Conservation (phyloP, 2,329 filamentous ascomycete genomes). For the Xylaria digitata region DNA sequence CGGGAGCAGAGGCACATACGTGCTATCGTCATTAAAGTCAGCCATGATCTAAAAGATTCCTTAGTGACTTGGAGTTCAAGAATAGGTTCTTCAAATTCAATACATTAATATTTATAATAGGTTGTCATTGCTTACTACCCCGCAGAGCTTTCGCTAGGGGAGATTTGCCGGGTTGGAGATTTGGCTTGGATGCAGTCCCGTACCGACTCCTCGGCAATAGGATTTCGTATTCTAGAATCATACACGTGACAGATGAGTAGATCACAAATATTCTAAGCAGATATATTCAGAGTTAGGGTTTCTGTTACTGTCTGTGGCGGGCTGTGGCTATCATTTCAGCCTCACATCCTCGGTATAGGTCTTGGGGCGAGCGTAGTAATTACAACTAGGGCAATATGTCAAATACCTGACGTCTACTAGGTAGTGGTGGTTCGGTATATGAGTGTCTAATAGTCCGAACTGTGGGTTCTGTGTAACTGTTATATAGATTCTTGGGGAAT, state of each 20-base stretch:
- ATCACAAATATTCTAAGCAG: background rate
- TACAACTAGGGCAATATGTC: too few relatives aligned
- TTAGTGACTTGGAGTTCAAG: background rate
- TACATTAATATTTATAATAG: conserved; percentile 2
- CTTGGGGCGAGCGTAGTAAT: too few relatives aligned
- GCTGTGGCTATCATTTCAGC: too few relatives aligned
- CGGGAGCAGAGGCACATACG: conserved; percentile 51
- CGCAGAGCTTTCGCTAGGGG: conserved; percentile 15
- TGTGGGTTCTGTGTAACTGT: too few relatives aligned
- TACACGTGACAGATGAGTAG: background rate
- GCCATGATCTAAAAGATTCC: conserved; percentile 21
- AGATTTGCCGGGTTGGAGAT: conserved; percentile 33
- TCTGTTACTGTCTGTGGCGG: background rate
- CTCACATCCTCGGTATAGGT: too few relatives aligned
- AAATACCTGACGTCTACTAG: background rate
- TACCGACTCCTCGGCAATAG: conserved; percentile 26
- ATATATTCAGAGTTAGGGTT: background rate
- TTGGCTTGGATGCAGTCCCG: conserved; percentile 18
- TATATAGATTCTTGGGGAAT: too few relatives aligned
- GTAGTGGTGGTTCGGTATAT: too few relatives aligned
- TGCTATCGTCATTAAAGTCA: conserved; percentile 42
- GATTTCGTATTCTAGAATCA: background rate
- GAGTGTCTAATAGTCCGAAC: too few relatives aligned
- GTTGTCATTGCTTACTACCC: conserved; percentile 19
- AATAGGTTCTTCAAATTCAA: background rate